These are phyloP conservation scores for Polyrhizophydium stewartii DNA, from an alignment of 371 early-diverging fungal genomes.

Conservation along the genomic window DNA sequence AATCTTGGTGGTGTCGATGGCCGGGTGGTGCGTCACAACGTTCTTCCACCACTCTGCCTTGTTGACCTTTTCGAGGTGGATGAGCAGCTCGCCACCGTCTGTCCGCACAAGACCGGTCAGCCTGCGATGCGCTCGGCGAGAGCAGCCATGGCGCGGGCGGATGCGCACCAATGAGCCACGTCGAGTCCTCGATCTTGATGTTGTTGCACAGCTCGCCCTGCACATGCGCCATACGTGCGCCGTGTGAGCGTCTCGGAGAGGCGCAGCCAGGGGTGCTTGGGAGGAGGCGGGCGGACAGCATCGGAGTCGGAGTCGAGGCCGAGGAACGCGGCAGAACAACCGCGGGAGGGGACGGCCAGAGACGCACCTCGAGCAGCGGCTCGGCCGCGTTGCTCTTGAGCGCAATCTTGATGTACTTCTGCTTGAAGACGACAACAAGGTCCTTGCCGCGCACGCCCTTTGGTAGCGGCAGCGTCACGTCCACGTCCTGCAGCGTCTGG, in stretches of 20 bases:
- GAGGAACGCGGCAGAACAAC: background rate
- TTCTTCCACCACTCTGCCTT: conserved; percentile 89
- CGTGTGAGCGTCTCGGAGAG: background rate
- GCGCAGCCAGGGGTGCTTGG: too few relatives aligned
- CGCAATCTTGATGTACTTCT: conserved; percentile 62
- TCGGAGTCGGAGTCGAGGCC: background rate
- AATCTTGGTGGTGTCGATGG: conserved; percentile 85
- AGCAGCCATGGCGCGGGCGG: background rate
- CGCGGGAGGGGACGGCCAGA: background rate
- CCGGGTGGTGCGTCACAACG: conserved; percentile 75
- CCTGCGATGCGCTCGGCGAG: background rate
- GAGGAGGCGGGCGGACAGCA: background rate
- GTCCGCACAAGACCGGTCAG: conserved; percentile 15
- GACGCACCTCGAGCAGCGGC: conserved; percentile 65
- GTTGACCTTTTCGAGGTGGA: conserved; percentile 84
- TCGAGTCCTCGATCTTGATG: conserved; percentile 75
- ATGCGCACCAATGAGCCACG: conserved; percentile 72
- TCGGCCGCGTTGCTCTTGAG: conserved; percentile 61
- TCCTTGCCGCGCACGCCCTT: conserved; percentile 71
- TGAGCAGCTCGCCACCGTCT: conserved; percentile 63
- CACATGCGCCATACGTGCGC: background rate
- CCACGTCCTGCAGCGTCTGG: conserved; percentile 84
- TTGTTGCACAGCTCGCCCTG: conserved; percentile 71
- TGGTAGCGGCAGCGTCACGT: conserved; percentile 69
- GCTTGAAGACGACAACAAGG: conserved; percentile 63